Evolutionary conservation across 495 filamentous ascomycete species (phyloP), one percentile per base, ranked within the genome.

Genomic region (Neurospora intermedia): DNA sequence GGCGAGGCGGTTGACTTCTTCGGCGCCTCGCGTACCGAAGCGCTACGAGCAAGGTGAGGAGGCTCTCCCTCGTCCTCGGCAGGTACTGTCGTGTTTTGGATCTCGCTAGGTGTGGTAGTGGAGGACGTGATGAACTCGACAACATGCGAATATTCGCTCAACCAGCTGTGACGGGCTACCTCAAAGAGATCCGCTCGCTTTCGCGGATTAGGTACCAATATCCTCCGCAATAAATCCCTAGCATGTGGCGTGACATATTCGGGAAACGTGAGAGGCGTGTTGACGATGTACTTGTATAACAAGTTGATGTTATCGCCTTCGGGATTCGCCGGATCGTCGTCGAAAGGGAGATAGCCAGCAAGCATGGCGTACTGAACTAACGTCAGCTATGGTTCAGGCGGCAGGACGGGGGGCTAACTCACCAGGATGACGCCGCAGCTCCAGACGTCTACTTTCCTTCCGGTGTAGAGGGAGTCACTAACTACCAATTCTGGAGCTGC

Each of bases 281-380:
- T 97, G 72, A 97, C 94, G 76, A 99, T 99, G 83, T 99, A 99
- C 83, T 97, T 98, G 86, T 99, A 99, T 70, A 99, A 87, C 6
- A 98, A 86, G 81, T 98, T 99, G 85, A 99, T 99, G 79, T 99
- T 99, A 76, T 99, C 96, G 62, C 96, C 96, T 83, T 99, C 96
- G 6, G 96, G 96, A 78, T 99, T 99, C 46, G 94, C 96, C 74
- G 96, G 96, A 77, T 99, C 96, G 78, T 99, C 96, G 78, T 99
- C 96, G 79, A 99, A 99, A 5, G 96, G 96, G n/a, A 99, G 87
- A 81, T 98, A 99, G 41, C 96, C 96, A 13, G 96, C 96, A 71
- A 99, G 87, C 96, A 99, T 99, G 46, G 96, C 96, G 82, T 98
- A 99, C 96, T 99, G 78, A n/a, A 38, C 42, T 10, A 20, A 27